phyloP scores from a whole-genome alignment of 148 eudicot species.

The Bassia scoparia region DNA sequence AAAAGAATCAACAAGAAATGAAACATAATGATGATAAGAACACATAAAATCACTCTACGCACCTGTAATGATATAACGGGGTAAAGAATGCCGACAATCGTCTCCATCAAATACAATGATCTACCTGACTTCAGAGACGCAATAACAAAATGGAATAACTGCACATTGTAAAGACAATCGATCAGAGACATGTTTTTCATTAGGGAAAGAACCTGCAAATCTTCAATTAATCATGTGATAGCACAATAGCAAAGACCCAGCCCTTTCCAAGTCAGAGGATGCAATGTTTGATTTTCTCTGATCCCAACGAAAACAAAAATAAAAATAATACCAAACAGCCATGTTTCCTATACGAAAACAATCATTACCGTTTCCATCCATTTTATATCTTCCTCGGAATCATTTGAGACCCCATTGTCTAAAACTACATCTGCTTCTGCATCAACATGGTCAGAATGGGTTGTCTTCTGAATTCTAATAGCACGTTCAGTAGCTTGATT shows the following conservation, averaged over 20 bases:
- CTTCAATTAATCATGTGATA: slow-evolving; percentile 4
- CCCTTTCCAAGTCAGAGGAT: slow-evolving; percentile 3
- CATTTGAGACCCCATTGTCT: slow-evolving; percentile 49
- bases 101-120: slow-evolving; percentile 68
- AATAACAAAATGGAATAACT: slow-evolving; percentile 85
- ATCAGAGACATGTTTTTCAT: slow-evolving; percentile 10
- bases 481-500: slow-evolving; percentile 72
- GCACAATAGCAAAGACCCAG: neutral
- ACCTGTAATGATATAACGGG: slow-evolving; percentile 96
- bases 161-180: slow-evolving; percentile 25
- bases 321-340: neutral
- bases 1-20: neutral
- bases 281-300: neutral
- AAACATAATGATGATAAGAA: neutral
- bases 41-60: slow-evolving; percentile 11
- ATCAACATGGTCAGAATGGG: slow-evolving; percentile 53
- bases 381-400: slow-evolving; percentile 72
- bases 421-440: slow-evolving; percentile 31
- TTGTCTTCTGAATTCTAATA: slow-evolving; percentile 47
- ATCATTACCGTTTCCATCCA: slow-evolving; percentile 97
- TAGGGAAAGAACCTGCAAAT: slow-evolving; percentile 12
- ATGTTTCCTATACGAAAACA: neutral
- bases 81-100: slow-evolving; percentile 73
- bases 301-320: neutral
- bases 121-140: slow-evolving; percentile 94